Conservation (phyloP, 2,329 filamentous ascomycete genomes). For the Alternaria consortialis region DNA sequence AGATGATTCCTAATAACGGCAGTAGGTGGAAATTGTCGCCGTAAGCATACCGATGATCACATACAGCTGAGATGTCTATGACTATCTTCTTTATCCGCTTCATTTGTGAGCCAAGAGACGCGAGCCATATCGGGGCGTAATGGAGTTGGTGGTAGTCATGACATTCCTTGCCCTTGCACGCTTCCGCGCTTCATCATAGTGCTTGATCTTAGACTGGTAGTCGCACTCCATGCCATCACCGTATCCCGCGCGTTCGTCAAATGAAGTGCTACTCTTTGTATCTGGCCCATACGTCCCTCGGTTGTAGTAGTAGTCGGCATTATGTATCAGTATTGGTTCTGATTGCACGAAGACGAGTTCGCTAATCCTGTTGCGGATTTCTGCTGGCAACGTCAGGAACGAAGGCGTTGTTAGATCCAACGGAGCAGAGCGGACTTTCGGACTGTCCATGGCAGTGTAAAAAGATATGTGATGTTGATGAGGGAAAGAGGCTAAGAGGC, state of each 20-base stretch:
- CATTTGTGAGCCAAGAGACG: neutral
- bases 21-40: neutral
- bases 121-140: neutral
- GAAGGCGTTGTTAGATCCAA: neutral
- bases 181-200: neutral
- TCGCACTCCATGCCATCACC: neutral
- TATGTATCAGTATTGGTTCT: neutral
- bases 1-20: neutral
- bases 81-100: neutral
- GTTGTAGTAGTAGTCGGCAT: slow-evolving; percentile 2
- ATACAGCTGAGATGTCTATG: neutral
- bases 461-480: neutral
- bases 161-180: neutral
- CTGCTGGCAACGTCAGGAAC: neutral
- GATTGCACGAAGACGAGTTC: neutral
- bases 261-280: too few species aligned
- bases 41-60: neutral
- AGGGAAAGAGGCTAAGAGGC: neutral
- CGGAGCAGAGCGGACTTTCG: neutral
- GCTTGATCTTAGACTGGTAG: neutral
- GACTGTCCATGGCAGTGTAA: neutral
- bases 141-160: neutral
- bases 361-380: neutral
- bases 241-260: neutral
- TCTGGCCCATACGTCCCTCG: neutral